These are phyloP conservation scores for Saccharomyces kudriavzevii DNA, from an alignment of 805 yeast genomes.

Conservation along the genomic window DNA sequence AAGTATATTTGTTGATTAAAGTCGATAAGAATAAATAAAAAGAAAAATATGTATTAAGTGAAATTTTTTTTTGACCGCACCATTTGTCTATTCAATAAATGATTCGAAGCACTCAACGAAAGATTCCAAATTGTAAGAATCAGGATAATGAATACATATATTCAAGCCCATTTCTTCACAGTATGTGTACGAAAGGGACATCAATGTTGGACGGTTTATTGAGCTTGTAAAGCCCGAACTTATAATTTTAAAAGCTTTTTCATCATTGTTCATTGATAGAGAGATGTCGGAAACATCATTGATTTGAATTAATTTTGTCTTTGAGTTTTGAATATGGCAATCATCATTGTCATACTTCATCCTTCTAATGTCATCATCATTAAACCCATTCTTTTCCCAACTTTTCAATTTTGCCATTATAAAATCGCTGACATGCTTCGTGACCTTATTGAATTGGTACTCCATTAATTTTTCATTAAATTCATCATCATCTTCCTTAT, in stretches of 20 bases:
- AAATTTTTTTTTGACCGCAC: neutral
- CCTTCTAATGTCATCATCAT: conserved; percentile 25
- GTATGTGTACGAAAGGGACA: conserved; percentile 22
- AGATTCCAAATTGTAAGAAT: conserved; percentile 19
- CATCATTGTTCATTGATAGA: neutral
- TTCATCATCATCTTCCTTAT: conserved; percentile 1
- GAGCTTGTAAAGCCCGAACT: conserved; percentile 22
- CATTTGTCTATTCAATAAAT: conserved; percentile 14
- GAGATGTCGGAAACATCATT: conserved; percentile 22
- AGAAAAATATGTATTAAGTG: neutral
- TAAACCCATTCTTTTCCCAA: conserved; percentile 18
- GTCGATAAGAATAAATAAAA: neutral
- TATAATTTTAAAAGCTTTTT: conserved; percentile 7
- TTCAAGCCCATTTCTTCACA: conserved; percentile 19
- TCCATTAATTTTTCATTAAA: conserved; percentile 17
- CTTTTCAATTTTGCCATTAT: conserved; percentile 13
- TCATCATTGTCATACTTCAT: conserved; percentile 18
- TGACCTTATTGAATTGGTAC: conserved; percentile 18
- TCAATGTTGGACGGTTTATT: conserved; percentile 15
- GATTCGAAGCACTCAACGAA: conserved; percentile 25
- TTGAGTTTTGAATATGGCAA: conserved; percentile 1
- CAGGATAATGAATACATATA: conserved; percentile 24
- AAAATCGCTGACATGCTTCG: conserved; percentile 12
- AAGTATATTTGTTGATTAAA: neutral
- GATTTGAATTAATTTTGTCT: conserved; percentile 18